Evolutionary conservation across 1,284 basidiomycete species (phyloP).

Genomic region (Ustilago bromivora): DNA sequence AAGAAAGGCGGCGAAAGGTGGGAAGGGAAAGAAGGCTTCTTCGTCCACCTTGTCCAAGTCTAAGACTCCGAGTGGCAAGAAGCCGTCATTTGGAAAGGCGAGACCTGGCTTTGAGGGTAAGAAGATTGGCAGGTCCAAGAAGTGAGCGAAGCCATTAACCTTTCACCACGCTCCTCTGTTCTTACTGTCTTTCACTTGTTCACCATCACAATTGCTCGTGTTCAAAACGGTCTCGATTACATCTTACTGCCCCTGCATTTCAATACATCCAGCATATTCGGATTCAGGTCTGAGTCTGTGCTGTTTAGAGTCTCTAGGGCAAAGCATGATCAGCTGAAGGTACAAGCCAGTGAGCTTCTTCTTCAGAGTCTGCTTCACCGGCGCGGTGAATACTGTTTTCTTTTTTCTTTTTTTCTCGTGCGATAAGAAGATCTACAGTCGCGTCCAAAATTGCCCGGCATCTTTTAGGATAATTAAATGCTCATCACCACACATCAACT

Average conservation of each 20-base stretch:
- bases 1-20: conserved; percentile 54
- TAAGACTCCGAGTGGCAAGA: conserved; percentile 48
- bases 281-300: not conserved
- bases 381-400: not conserved
- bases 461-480: too few relatives aligned
- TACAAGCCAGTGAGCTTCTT: not conserved
- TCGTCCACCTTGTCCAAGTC: conserved; percentile 30
- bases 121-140: conserved; percentile 47
- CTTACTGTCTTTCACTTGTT: not conserved
- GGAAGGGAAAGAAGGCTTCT: conserved; percentile 42
- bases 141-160: conserved; percentile 20
- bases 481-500: too few relatives aligned
- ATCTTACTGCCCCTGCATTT: conserved; percentile 4
- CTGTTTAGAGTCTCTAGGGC: not conserved
- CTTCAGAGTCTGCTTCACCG: not conserved
- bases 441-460: too few relatives aligned
- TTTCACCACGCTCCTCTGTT: conserved; percentile 2
- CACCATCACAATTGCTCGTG: not conserved
- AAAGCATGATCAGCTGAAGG: not conserved
- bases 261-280: conserved; percentile 12
- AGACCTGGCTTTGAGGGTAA: conserved; percentile 64
- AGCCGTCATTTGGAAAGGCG: conserved; percentile 48
- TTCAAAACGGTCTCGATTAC: not conserved
- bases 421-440: conserved; percentile 47
- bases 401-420: conserved; percentile 14